Evolutionary conservation across 352 stramenopile genomes (phyloP), one percentile per base, ranked within the genome.

Genomic region (Phytophthora hybrid): DNA sequence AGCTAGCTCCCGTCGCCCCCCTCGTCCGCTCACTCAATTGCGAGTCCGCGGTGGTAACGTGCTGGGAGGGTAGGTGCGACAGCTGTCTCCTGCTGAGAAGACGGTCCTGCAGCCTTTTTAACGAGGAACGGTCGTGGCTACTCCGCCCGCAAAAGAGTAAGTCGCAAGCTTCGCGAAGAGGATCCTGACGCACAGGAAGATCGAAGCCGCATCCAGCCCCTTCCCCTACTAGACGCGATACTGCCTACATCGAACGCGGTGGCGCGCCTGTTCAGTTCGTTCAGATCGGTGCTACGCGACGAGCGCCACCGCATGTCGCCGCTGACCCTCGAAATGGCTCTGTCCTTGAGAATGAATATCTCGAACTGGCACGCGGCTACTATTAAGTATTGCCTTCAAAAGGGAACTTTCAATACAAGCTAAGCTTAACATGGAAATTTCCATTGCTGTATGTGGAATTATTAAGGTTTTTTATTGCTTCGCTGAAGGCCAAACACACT

Each of bases 291-390:
- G 5, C 3, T 72, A 1, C 32, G 57, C 32, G 32, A 57, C 18
- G 47, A 66, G 3, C 32, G 65, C 4, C 52, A 67, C 10, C 31
- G 39, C 1, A n/a, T 73, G 0, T 54, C 52, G 4, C 59, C 58
- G 13, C 3, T 59, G 46, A 6, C 52, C n/a, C 5, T 71, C 0
- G 56, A 57, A 18, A 66, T 67, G 49, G 14, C 62, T 0, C 2
- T 66, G 16, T 52, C 66, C 14, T 23, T 72, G 4, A 62, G 53
- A 49, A 47, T 62, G 0, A 73, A 67, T 58, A 47, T 3, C 3
- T 47, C 39, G 11, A 19, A 47, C 14, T 47, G 39, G 5, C 8
- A 41, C 23, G 23, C 23, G 23, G 23, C 23, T 26, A 26, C 23
- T 26, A 26, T 26, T 26, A 26, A 26, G 23, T 26, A 26, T 26